Percentiles rank a stretch among this genome's conserved stretches.
phyloP scores from a whole-genome alignment of 2,329 filamentous ascomycete species.

The Colletotrichum eremochloae region DNA sequence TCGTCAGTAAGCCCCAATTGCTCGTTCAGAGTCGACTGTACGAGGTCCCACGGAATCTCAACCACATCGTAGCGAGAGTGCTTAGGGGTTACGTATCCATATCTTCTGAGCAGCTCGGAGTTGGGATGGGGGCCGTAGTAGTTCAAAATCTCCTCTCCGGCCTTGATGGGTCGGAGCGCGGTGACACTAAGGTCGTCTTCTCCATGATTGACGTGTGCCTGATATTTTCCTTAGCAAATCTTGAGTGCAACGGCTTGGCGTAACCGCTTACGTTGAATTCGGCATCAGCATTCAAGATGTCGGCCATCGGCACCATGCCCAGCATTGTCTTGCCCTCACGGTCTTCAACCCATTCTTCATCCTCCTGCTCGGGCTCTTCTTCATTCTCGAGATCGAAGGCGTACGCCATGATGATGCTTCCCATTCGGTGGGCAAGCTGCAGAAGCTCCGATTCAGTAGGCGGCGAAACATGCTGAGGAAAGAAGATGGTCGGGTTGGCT shows the following conservation, averaged over 20 bases:
- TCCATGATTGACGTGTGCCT: constrained; percentile 68
- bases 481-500: constrained; percentile 62
- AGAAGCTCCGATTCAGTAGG: constrained; percentile 62
- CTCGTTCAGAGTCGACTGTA: constrained; percentile 62
- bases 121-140: constrained; percentile 90
- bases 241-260: fast-evolving
- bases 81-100: constrained; percentile 86
- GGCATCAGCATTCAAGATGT: constrained; percentile 90
- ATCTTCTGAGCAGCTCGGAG: constrained; percentile 84
- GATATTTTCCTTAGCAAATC: not conserved
- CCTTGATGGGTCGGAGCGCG: constrained; percentile 74
- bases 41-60: constrained; percentile 76
- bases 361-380: constrained; percentile 70
- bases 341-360: constrained; percentile 75
- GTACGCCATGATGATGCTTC: constrained; percentile 91
- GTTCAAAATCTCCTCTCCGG: constrained; percentile 85
- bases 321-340: constrained; percentile 71
- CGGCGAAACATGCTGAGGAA: constrained; percentile 50
- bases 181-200: constrained; percentile 76
- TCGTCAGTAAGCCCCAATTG: constrained; percentile 54
- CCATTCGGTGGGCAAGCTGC: constrained; percentile 80
- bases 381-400: constrained; percentile 82
- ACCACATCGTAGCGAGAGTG: constrained; percentile 86
- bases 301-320: constrained; percentile 92
- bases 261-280: constrained; percentile 78